Base-by-base conservation (phyloP, 305 asterid species). In the Fraxinus sp. region DNA sequence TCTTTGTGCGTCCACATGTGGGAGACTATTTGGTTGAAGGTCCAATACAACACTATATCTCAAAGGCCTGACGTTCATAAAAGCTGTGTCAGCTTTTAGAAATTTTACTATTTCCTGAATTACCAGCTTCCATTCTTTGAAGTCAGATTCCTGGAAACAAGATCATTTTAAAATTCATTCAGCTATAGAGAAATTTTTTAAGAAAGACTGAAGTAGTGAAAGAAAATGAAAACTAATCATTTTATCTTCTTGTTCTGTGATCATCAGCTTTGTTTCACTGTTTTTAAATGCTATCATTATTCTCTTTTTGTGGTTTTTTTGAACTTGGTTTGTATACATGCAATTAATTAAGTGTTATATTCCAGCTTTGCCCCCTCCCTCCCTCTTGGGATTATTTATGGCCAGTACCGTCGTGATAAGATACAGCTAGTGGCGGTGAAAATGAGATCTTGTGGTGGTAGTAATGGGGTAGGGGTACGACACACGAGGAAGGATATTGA, bases 71-170 rank as follows among this genome's bases (percentile, higher is more conserved):
- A 87, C 90, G 86, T 94, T 94, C 97, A 94, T 91, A 90, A 96
- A 96, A 91, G 94, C 88, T 72, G 98, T 89, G 90, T 96, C 98
- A 86, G 93, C 98, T 92, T 94, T 96, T 85, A 94, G 95, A 92
- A 96, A 96, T 89, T 91, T 93, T 85, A 88, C 97, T 84, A 94
- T 94, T 88, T 96, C 99, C 87, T 96, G 97, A 89, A 94, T 91
- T 87, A 94, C 98, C 84, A 94, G 91, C 93, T 96, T 96, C 99
- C 99, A 94, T 83, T 96, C 99, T 91, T 89, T 96, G 86, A 92
- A 96, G 87, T 96, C 98, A 82, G 92, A 90, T 82, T 96, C 99
- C 98, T 96, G 98, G 87, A 91, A 86, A 90, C 81, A 89, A 88
- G 83, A 86, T 24, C 87, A 87, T 75, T 39, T 30, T 41, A 75